Evolutionary conservation across 768 basidiomycete genomes (phyloP).

Genomic region (Leucogyrophana mollusca): DNA sequence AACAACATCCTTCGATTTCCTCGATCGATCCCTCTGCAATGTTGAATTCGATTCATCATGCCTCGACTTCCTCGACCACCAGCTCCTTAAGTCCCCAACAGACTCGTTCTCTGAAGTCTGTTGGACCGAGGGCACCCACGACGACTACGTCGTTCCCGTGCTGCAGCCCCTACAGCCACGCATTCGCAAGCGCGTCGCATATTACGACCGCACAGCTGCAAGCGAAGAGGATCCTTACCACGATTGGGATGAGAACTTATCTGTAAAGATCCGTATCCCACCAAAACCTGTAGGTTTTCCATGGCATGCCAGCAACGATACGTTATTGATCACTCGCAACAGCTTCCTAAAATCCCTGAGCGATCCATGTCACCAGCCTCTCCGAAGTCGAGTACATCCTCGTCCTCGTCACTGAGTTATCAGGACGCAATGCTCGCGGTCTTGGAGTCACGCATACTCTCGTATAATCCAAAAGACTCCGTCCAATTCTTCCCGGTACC

Average conservation of each 20-base stretch:
- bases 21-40: conserved; percentile 32
- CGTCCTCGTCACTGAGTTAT: conserved; percentile 14
- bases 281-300: conserved; percentile 21
- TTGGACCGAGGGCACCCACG: conserved; percentile 39
- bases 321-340: conserved; percentile 19
- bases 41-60: conserved; percentile 40
- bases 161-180: conserved; percentile 31
- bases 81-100: conserved; percentile 38
- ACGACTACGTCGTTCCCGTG: conserved; percentile 23
- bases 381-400: conserved; percentile 7
- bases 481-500: conserved; percentile 34
- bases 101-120: conserved; percentile 44
- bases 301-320: neutral
- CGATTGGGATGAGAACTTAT: conserved; percentile 35
- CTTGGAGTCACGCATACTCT: conserved; percentile 26
- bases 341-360: conserved; percentile 22
- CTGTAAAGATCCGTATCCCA: conserved; percentile 14
- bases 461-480: conserved; percentile 25
- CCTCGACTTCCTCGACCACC: conserved; percentile 41
- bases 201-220: conserved; percentile 32
- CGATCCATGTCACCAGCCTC: neutral
- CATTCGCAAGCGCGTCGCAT: conserved; percentile 25
- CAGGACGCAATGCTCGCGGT: conserved; percentile 31
- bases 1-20: conserved; percentile 28
- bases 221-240: conserved; percentile 34